Conservation (phyloP, 768 basidiomycete genomes). For the Termitomyces eurrhizus region DNA sequence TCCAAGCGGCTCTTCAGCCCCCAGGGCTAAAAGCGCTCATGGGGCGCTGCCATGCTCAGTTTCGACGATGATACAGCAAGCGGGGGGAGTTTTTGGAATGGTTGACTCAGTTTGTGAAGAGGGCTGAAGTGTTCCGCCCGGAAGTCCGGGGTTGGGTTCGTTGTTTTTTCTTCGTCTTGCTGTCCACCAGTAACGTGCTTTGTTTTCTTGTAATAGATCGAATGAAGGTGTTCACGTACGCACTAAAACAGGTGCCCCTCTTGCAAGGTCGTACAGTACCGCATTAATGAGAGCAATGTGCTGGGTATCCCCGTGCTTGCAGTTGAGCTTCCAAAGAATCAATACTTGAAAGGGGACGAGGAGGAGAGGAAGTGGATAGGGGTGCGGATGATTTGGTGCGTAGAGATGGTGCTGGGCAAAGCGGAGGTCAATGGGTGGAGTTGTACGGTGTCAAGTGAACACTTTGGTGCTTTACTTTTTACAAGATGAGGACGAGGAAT, state of each 20-base stretch:
- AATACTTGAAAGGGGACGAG: too few relatives aligned
- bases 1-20: constrained; percentile 87
- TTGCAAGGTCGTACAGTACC: too few relatives aligned
- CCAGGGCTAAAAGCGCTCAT: constrained; percentile 89
- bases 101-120: constrained; percentile 67
- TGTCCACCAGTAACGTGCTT: neutral
- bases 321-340: too few relatives aligned
- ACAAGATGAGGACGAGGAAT: too few relatives aligned
- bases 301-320: too few relatives aligned
- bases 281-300: too few relatives aligned
- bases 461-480: too few relatives aligned
- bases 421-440: too few relatives aligned
- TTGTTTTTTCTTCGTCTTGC: neutral
- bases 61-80: constrained; percentile 97
- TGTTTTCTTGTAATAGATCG: constrained; percentile 41
- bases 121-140: constrained; percentile 31
- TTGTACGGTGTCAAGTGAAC: too few relatives aligned
- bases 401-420: too few relatives aligned
- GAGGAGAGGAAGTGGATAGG: too few relatives aligned
- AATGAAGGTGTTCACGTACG: constrained; percentile 75
- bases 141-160: constrained; percentile 20
- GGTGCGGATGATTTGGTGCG: too few relatives aligned
- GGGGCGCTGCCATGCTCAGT: constrained; percentile 85
- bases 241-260: constrained; percentile 57
- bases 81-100: constrained; percentile 94